These are phyloP conservation scores for Aspergillus hiratsukae DNA, from an alignment of 2,329 filamentous ascomycete species.

Conservation along the genomic window DNA sequence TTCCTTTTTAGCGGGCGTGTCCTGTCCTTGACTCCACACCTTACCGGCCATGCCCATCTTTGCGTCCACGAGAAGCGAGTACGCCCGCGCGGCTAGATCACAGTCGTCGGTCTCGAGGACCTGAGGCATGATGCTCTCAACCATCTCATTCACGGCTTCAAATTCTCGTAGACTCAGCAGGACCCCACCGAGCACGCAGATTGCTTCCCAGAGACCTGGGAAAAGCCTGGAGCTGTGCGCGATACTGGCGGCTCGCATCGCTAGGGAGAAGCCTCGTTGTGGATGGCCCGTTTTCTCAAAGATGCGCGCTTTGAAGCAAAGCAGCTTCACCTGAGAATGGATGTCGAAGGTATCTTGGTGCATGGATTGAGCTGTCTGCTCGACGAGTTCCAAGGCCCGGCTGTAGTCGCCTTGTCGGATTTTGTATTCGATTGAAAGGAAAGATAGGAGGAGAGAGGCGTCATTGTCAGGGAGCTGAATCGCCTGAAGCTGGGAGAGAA, in stretches of 20 bases:
- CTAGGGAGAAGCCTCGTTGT: conserved; percentile 71
- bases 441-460: conserved; percentile 54
- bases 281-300: conserved; percentile 65
- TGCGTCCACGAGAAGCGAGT: conserved; percentile 68
- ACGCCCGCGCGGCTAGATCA: conserved; percentile 60
- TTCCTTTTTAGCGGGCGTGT: conserved; percentile 45
- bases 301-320: conserved; percentile 68
- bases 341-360: conserved; percentile 57
- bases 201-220: conserved; percentile 67
- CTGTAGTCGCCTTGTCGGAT: conserved; percentile 51
- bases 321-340: conserved; percentile 63
- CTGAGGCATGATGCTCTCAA: conserved; percentile 68
- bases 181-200: conserved; percentile 63
- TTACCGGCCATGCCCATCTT: conserved; percentile 69
- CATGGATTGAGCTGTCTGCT: conserved; percentile 49
- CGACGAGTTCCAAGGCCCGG: conserved; percentile 52
- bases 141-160: conserved; percentile 58
- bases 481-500: conserved; percentile 55
- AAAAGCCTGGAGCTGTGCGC: conserved; percentile 67
- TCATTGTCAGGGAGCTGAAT: conserved; percentile 54
- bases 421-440: conserved; percentile 57
- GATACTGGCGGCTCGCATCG: conserved; percentile 68
- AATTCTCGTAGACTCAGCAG: conserved; percentile 69
- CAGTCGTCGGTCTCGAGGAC: conserved; percentile 67
- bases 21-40: conserved; percentile 30